phyloP scores from a whole-genome alignment of 129 eudicot species.

The Tanacetum coccineum region DNA sequence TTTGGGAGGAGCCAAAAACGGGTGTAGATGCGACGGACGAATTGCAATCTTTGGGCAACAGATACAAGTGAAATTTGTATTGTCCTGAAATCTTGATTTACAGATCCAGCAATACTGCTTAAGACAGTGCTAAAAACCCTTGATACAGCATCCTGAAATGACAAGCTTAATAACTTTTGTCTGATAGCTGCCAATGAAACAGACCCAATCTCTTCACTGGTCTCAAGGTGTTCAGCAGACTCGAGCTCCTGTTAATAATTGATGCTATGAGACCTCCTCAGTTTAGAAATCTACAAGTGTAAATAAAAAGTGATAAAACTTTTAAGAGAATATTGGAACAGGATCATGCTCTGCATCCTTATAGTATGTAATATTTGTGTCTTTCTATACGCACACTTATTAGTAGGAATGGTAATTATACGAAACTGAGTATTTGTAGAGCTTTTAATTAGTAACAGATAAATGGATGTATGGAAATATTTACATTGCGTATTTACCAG shows the following conservation, averaged over 20 bases:
- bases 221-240: constrained; percentile 39
- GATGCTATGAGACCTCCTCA: not conserved
- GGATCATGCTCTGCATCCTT: too few relatives aligned
- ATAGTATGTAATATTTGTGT: too few relatives aligned
- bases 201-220: constrained; percentile 52
- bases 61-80: constrained; percentile 42
- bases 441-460: too few relatives aligned
- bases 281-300: not conserved
- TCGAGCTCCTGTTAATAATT: constrained; percentile 57
- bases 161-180: constrained; percentile 52
- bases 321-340: too few relatives aligned
- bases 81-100: constrained; percentile 35
- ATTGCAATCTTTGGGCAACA: constrained; percentile 63
- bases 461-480: too few relatives aligned
- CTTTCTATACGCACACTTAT: too few relatives aligned
- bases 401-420: too few relatives aligned
- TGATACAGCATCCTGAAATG: constrained; percentile 82
- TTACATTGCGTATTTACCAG: too few relatives aligned
- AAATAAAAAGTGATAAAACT: not conserved
- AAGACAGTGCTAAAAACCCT: constrained; percentile 45
- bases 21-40: constrained; percentile 65
- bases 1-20: constrained; percentile 70
- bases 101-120: constrained; percentile 29
- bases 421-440: too few relatives aligned
- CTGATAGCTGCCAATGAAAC: constrained; percentile 50